Base-by-base conservation (phyloP, 2,329 filamentous ascomycete species). In the Xylaria sp. region DNA sequence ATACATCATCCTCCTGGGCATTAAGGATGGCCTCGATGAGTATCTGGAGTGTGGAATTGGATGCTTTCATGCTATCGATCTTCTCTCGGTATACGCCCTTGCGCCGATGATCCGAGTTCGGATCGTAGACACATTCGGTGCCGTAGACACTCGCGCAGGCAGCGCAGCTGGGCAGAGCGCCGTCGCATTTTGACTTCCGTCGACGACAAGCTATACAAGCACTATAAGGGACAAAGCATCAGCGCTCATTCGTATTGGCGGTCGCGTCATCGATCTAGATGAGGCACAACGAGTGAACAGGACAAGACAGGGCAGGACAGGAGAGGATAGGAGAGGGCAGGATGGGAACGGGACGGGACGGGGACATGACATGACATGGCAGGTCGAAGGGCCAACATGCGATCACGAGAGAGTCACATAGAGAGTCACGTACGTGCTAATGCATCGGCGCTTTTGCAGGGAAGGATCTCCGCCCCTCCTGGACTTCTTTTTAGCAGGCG, bases 1-100 rank as follows among this genome's bases (percentile, higher is more conserved):
- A 85, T 3, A 96, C 94, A 64, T 96, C 92, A 5, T 97, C 92
- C 77, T 98, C 95, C 22, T 92, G 86, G 51, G 92, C 94, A 78
- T 97, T 97, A 57, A 98, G 84, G 57, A 99, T 93, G 54, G 95
- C 94, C 75, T 97, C 93, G 69, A 98, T 89, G 42, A 98, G 84
- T n/a, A 94, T 94, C 77, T 97, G 93, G 62, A 98, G 83, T 0
- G 95, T 98, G 39, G 93, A 92, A 75, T 90, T 93, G 69, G 89
- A 89, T 25, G 94, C 94, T 81, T 96, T 96, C 78, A 95, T 86
- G 76, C 88, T 93, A 78, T 97, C 94, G 27, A 92, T 89, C 79
- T 97, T 96, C 80, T 97, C 94, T 76, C 95, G 94, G 79, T 98
- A 98, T 55, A 98, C 96, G 67, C 96, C 96, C 79, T 98, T 98